Percentiles rank a stretch among this genome's conserved stretches.
These are phyloP conservation scores for Datisca glomerata DNA, from an alignment of 306 rosid genomes.

Conservation along the genomic window DNA sequence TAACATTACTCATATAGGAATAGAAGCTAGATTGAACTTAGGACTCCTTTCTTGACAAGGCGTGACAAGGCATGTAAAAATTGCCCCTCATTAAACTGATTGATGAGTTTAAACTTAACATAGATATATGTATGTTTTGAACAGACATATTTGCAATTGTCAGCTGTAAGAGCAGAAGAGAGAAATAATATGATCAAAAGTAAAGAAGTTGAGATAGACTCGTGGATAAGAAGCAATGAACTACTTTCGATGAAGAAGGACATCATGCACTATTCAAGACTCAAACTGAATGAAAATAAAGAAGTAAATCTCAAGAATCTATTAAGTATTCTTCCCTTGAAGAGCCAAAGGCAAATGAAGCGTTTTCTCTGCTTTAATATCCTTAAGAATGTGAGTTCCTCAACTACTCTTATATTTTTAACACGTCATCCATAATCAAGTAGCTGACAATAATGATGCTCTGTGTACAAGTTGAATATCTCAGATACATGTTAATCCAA, in stretches of 20 bases:
- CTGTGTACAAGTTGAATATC: no score
- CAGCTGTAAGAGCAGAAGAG: conserved; percentile 2
- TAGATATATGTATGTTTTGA: no score
- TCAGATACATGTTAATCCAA: no score
- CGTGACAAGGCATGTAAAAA: no score
- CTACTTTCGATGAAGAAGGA: neutral
- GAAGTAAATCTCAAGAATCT: neutral
- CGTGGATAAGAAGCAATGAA: conserved; percentile 3
- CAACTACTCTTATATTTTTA: no score
- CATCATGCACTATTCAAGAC: neutral
- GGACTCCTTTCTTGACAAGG: no score
- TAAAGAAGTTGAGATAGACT: conserved; percentile 5
- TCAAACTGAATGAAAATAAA: conserved; percentile 3
- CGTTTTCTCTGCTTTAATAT: conserved; percentile 33
- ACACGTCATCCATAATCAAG: no score
- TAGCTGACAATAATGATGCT: no score
- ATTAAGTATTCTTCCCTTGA: neutral
- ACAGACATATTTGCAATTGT: neutral
- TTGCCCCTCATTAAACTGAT: no score
- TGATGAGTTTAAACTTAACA: no score
- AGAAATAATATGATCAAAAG: neutral
- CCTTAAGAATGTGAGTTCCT: neutral
- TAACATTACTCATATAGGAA: no score
- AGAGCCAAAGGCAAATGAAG: conserved; percentile 7
- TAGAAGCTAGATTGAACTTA: no score